These are phyloP conservation scores for Rhizomucor pusillus DNA, from an alignment of 371 early-diverging fungal species.

Conservation along the genomic window DNA sequence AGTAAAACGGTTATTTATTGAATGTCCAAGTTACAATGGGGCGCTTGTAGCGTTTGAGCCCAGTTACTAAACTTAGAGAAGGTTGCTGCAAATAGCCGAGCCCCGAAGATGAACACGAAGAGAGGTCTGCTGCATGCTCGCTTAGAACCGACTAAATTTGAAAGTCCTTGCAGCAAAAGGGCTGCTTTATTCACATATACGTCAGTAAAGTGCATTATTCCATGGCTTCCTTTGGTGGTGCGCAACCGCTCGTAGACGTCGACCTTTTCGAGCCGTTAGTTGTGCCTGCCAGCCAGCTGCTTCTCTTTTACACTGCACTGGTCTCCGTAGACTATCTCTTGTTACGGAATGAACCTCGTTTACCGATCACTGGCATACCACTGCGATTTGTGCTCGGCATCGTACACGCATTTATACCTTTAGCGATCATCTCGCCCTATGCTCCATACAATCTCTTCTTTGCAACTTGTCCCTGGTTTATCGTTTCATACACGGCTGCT, in stretches of 20 bases:
- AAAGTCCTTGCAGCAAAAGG: no score
- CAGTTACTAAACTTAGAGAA: no score
- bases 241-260: background rate
- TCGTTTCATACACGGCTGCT: slow-evolving; percentile 24
- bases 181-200: no score
- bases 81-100: no score
- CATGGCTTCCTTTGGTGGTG: background rate
- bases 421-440: background rate
- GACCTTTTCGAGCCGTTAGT: background rate
- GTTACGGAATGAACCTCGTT: background rate
- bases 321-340: background rate
- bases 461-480: slow-evolving; percentile 32
- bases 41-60: no score
- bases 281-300: background rate
- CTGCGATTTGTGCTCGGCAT: background rate
- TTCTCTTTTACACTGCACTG: background rate
- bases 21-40: no score
- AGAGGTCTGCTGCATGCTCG: no score
- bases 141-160: no score
- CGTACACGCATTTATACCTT: background rate
- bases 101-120: no score
- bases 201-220: no score
- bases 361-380: background rate
- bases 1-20: no score
- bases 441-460: slow-evolving; percentile 20